Evolutionary conservation across 1,284 basidiomycete species (phyloP).

Genomic region (Sutorius eximius): DNA sequence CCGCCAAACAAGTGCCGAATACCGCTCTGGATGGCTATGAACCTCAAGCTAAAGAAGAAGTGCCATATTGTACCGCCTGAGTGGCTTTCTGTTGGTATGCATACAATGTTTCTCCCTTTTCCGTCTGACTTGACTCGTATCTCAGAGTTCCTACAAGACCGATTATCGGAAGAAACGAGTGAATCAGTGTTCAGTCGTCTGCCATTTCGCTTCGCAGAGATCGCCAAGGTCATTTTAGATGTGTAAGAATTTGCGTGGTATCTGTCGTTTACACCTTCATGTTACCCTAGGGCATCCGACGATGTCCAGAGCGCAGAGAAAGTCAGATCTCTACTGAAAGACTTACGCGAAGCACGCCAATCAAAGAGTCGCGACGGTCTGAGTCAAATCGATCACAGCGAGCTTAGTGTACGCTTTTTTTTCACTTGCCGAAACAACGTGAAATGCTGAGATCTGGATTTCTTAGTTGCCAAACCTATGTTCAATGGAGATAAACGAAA

Average conservation of each 20-base stretch:
- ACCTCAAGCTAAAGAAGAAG: conserved; percentile 91
- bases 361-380: conserved; percentile 90
- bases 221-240: conserved; percentile 87
- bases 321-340: conserved; percentile 84
- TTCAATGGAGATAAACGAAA: conserved; percentile 90
- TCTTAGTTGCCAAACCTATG: conserved; percentile 80
- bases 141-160: conserved; percentile 72
- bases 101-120: neutral
- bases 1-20: conserved; percentile 83
- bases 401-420: conserved; percentile 65
- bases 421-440: neutral
- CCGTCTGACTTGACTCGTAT: neutral
- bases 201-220: conserved; percentile 87
- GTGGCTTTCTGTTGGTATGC: conserved; percentile 82
- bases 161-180: conserved; percentile 71
- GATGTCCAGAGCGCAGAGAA: conserved; percentile 83
- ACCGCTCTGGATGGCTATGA: conserved; percentile 94
- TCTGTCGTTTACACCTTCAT: neutral
- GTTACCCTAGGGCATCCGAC: conserved; percentile 73
- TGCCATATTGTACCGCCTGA: conserved; percentile 88
- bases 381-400: conserved; percentile 66
- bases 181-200: conserved; percentile 70
- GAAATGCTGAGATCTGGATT: neutral
- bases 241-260: conserved; percentile 50
- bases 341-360: conserved; percentile 91